phyloP scores from a whole-genome alignment of 2,329 filamentous ascomycete genomes.

The Ophiostoma ulmi region DNA sequence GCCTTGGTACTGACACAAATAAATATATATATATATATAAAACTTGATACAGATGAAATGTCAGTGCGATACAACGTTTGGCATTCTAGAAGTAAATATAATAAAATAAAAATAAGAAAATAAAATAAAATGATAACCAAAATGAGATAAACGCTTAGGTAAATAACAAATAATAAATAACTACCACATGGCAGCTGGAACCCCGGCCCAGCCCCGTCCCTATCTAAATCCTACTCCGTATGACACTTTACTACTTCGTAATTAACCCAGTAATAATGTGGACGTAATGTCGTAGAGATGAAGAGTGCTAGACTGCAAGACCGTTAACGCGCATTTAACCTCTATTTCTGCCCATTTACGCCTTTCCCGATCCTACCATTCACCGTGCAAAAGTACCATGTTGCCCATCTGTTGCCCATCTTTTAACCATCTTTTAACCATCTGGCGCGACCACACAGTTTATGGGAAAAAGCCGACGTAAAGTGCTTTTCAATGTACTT shows the following conservation, averaged over 20 bases:
- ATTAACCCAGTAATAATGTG: neutral
- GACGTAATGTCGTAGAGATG: too few relatives aligned
- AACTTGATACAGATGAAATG: neutral
- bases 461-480: neutral
- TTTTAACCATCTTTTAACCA: too few relatives aligned
- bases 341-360: too few relatives aligned
- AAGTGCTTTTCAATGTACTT: neutral
- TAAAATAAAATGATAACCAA: too few relatives aligned
- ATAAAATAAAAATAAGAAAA: neutral
- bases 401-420: neutral
- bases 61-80: neutral
- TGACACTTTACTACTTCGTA: neutral
- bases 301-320: too few relatives aligned
- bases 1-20: too few relatives aligned
- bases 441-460: neutral
- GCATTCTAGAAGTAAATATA: neutral
- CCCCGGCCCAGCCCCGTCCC: neutral
- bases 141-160: neutral
- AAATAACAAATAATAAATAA: neutral
- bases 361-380: neutral
- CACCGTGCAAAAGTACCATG: neutral
- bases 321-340: too few relatives aligned
- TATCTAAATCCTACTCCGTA: neutral
- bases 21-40: too few relatives aligned
- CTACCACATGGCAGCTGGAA: constrained; percentile 8